Evolutionary conservation across 306 rosid genomes (phyloP), one percentile per base, ranked within the genome.

Genomic region (Parietaria judaica): DNA sequence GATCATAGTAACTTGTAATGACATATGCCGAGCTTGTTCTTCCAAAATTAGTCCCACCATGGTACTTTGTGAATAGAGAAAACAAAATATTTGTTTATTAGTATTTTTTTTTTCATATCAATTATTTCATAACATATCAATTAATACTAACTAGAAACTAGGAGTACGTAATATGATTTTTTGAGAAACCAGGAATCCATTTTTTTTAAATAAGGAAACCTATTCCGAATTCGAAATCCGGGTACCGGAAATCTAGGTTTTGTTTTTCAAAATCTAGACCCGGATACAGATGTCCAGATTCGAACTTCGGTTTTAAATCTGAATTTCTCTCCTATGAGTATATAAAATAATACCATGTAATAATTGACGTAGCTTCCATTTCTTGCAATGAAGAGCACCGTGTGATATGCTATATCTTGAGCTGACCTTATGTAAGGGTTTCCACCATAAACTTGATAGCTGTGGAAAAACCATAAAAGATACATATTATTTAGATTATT

Each of bases 281-380:
- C 1, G 31, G 31, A 23, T 23, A 23, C 31, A 23, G 31, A 2
- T 23, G 31, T 2, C 31, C 31, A 23, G 1, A 23, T 23, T 23
- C 31, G 2, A 23, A 23, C 1, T 23, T 23, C 31, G 31, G 31
- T 23, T 23, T 23, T 23, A 23, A 23, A 23, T 23, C 31, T 23
- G 31, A 0, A 23, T 23, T 23, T 23, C 31, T 23, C 31, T 23
- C 31, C 31, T 23, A 5, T 41, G 3, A 8, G 45, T 41, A 8
- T 8, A 41, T 41, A 41, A 23, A 23, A 23, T 23, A 23, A 23
- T 83, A 86, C 95, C 97, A 90, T 90, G 66, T 90, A 87, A 61
- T 87, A 90, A 60, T 90, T 90, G 64, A 90, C 60, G 65, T 78
- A 90, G 81, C 89, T 85, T 72, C 97, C 97, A 58, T 90, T 85